These are phyloP conservation scores for Stephanodiscus triporus DNA, from an alignment of 108 stramenopile genomes.

Conservation along the genomic window DNA sequence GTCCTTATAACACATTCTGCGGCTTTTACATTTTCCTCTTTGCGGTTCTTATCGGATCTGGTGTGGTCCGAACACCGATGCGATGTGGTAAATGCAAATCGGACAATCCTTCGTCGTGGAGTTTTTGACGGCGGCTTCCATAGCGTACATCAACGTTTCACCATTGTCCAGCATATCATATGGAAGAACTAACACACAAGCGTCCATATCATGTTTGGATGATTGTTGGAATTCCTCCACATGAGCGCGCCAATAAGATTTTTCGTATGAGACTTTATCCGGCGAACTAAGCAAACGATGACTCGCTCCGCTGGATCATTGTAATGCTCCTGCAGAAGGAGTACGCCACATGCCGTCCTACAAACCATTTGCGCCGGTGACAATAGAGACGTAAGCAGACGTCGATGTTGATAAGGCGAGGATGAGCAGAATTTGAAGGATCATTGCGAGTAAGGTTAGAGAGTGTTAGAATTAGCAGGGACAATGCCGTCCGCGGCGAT, in stretches of 20 bases:
- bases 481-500: too few relatives aligned
- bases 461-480: too few relatives aligned
- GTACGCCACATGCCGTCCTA: constrained; percentile 70
- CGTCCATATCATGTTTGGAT: background rate
- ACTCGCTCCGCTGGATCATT: constrained; percentile 16
- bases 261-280: constrained; percentile 55
- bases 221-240: constrained; percentile 3
- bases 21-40: constrained; percentile 68
- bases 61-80: constrained; percentile 80
- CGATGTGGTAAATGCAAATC: constrained; percentile 79
- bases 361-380: constrained; percentile 86
- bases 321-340: constrained; percentile 31
- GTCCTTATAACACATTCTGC: constrained; percentile 60
- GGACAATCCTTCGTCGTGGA: constrained; percentile 7
- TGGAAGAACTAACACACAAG: constrained; percentile 55
- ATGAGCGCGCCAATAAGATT: constrained; percentile 64
- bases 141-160: constrained; percentile 46
- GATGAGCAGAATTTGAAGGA: background rate
- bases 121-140: constrained; percentile 36
- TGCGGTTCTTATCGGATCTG: constrained; percentile 78
- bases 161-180: constrained; percentile 88
- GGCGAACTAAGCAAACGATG: constrained; percentile 70
- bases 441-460: background rate
- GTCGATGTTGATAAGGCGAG: background rate
- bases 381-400: constrained; percentile 43